Evolutionary conservation across 208 protist species (phyloP).

Genomic region (Angomonas ambiguus): DNA sequence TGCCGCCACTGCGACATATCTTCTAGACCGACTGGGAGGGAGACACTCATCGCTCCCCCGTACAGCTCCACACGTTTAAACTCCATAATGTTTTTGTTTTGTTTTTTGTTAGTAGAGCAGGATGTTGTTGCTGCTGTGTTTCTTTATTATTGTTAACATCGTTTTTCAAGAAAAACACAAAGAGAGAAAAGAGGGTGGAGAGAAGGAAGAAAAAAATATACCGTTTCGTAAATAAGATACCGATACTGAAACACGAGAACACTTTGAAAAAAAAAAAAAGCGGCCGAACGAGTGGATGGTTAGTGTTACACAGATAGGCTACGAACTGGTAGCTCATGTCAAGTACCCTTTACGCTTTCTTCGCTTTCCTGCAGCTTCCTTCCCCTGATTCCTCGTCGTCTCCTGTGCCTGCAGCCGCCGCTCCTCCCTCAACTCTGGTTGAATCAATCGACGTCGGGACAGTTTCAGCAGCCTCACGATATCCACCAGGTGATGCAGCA

Average conservation of each 20-base stretch:
- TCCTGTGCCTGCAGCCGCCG: background rate
- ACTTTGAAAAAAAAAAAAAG: background rate
- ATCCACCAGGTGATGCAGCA: constrained; percentile 49
- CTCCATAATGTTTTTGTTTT: constrained; percentile 12
- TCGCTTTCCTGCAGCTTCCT: no score
- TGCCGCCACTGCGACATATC: constrained; percentile 71
- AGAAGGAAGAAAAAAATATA: background rate
- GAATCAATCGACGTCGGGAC: constrained; percentile 43
- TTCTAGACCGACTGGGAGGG: constrained; percentile 23
- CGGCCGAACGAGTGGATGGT: no score
- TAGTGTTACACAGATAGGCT: no score
- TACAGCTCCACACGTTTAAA: constrained; percentile 39
- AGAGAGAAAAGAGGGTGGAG: constrained; percentile 11
- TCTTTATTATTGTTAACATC: constrained; percentile 3
- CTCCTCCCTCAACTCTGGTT: constrained; percentile 21
- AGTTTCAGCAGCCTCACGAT: constrained; percentile 55
- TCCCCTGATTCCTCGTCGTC: no score
- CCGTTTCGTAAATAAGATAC: no score
- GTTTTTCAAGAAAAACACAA: constrained; percentile 4
- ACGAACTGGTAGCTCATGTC: no score
- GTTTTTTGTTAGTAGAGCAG: constrained; percentile 6
- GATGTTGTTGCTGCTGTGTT: no score
- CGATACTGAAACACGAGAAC: background rate
- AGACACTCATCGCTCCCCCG: constrained; percentile 62
- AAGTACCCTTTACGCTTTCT: constrained; percentile 7